Evolutionary conservation across 352 stramenopile genomes (phyloP), one percentile per base, ranked within the genome.

Genomic region (Globisporangium nunn): DNA sequence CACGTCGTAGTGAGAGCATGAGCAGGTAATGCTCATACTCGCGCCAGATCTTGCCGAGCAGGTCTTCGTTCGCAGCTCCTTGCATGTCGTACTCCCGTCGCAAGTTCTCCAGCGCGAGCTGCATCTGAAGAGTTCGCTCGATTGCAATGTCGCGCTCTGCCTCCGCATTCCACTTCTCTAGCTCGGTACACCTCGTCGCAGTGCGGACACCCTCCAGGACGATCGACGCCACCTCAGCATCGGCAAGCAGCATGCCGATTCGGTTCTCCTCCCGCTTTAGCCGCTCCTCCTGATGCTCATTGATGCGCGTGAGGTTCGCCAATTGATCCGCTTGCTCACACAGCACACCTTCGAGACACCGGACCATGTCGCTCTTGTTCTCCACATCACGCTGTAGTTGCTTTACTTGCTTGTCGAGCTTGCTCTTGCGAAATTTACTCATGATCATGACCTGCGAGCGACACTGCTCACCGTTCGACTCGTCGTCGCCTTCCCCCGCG

Each of bases 391-490:
- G 68, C 56, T 85, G 67, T 11, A 87, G 63, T 60, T 87, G 85
- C 41, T 68, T 79, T 18, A 87, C 72, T 7, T 81, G 63, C 3
- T 71, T 70, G 40, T 88, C 80, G 28, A 90, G 65, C 41, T 90
- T 88, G 44, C 66, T 90, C 43, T 83, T 83, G 12, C 77, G 66
- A 31, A 83, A 88, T 5, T 72, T 71, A 45, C 78, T 88, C 78
- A 87, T 87, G 1, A 72, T 71, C 7, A 78, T 63, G 15, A 79
- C 45, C 53, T 80, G 70, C 1, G 62, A 72, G 6, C 57, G 56
- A 4, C 44, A 59, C 8, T 33, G 33, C n/a, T 52, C 58, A 0
- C 28, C 18, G 33, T 17, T 23, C 2, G 8, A 12, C 6, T 65
- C 49, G 18, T 51, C 39, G 6, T 60, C 52, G 8, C 56, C 52